Conservation (phyloP, 257 asterid species). For the Parsonsia alboflavescens region DNA sequence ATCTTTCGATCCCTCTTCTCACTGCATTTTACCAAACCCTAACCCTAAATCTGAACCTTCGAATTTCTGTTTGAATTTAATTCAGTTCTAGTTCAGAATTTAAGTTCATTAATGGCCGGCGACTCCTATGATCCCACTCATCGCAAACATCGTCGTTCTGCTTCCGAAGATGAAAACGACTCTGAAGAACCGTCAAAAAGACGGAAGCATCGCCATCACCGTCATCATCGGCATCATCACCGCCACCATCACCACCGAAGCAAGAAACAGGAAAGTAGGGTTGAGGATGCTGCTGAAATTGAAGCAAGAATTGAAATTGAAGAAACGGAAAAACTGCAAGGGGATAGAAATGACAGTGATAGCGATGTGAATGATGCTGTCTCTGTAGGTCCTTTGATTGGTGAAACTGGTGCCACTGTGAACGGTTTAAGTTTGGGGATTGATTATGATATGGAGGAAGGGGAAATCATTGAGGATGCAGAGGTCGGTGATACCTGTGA, state of each 20-base stretch:
- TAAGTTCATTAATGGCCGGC: constrained; percentile 43
- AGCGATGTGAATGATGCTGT: constrained; percentile 18
- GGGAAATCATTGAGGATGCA: constrained; percentile 83
- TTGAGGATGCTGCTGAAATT: background rate
- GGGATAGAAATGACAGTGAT: constrained; percentile 17
- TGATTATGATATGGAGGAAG: constrained; percentile 96
- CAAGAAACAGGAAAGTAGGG: constrained; percentile 6
- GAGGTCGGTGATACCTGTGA: constrained; percentile 26
- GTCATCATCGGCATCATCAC: constrained; percentile 30
- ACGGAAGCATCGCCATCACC: constrained; percentile 78
- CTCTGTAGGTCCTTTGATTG: constrained; percentile 13
- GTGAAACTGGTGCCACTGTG: constrained; percentile 25
- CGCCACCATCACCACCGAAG: constrained; percentile 4
- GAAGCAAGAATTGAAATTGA: constrained; percentile 23
- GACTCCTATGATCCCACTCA: constrained; percentile 57
- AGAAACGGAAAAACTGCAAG: constrained; percentile 6
- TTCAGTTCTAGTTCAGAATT: background rate
- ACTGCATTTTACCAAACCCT: constrained; percentile 18
- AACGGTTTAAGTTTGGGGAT: constrained; percentile 39
- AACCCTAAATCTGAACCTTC: constrained; percentile 20
- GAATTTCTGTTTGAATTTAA: constrained; percentile 6
- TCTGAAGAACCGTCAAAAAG: constrained; percentile 69
- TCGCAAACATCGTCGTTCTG: constrained; percentile 67
- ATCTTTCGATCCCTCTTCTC: background rate
- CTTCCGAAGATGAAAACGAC: constrained; percentile 56